Base-by-base conservation (phyloP, 495 filamentous ascomycete genomes). In the Friedmanniomyces simplex region DNA sequence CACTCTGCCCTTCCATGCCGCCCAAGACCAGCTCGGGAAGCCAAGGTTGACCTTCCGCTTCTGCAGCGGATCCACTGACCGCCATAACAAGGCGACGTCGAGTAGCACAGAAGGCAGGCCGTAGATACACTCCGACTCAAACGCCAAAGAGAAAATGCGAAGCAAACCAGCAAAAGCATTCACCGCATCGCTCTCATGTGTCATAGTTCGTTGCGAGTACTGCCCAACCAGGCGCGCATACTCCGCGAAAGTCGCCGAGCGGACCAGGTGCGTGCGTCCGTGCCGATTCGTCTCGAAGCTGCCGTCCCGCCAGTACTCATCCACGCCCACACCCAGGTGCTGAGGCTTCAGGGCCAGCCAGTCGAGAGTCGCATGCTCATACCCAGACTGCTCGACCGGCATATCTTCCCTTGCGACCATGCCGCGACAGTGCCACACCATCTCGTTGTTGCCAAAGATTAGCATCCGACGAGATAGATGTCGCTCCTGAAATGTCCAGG, bases 401-500 rank as follows among this genome's bases (percentile, higher is more conserved):
- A 54, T 54, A 32, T 54, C 52, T 54, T 54, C 52, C 14, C 22
- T 14, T 8, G 32, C 52, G n/a, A 54, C 37, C 20, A 20, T 43
- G 16, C 41, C 21, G 16, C 34, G 36, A 34, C 52, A 54, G 28
- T 54, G 52, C 34, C 52, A 54, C 2, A 21, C 16, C 28, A 54
- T 39, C 18, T 54, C 34, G 41, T 28, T 28, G 36, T 43, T 28
- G 34, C 20, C 22, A 16, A 54, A 54, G 52, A 54, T 14, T 11
- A 54, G 52, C n/a, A 54, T 14, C 8, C 52, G 28, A 11, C 34
- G 36, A 21, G 52, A 54, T 1, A 54, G 36, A 10, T 21, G 32
- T 43, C 28, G 11, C 34, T 54, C 52, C 21, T 54, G 52, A 18
- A 54, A 43, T 7, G 52, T 54, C 52, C 28, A 54, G 28, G 52